Conservation (phyloP, 805 yeast species). For the Scheffersomyces amazonensis region DNA sequence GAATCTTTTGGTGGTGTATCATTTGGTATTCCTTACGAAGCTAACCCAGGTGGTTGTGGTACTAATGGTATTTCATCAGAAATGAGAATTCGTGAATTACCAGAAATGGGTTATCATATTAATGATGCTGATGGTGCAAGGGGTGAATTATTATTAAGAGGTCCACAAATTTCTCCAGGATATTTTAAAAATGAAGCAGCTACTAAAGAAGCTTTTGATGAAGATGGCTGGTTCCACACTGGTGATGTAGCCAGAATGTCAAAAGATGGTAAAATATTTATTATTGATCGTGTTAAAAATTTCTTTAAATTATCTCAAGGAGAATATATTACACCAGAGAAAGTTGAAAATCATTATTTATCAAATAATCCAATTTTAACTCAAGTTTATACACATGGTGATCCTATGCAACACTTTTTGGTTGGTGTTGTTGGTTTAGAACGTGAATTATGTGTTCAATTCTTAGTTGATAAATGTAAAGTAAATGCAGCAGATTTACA, state of each 20-base stretch:
- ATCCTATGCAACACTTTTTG: slow-evolving; percentile 51
- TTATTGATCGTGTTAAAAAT: slow-evolving; percentile 76
- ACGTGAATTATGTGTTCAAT: slow-evolving; percentile 24
- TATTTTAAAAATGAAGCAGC: slow-evolving; percentile 51
- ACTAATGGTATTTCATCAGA: slow-evolving; percentile 51
- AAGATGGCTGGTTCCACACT: slow-evolving; percentile 56
- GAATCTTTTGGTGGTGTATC: slow-evolving; percentile 60
- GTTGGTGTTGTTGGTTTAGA: slow-evolving; percentile 67
- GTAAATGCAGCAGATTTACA: slow-evolving; percentile 6
- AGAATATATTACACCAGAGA: slow-evolving; percentile 71
- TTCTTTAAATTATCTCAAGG: slow-evolving; percentile 61
- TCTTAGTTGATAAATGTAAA: slow-evolving; percentile 17
- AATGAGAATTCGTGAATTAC: slow-evolving; percentile 59
- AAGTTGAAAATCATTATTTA: slow-evolving; percentile 62
- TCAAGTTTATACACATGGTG: slow-evolving; percentile 65
- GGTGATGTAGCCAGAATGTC: slow-evolving; percentile 48
- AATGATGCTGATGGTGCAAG: slow-evolving; percentile 26
- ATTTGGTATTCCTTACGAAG: slow-evolving; percentile 39
- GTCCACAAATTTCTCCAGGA: slow-evolving; percentile 54
- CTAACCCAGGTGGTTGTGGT: slow-evolving; percentile 32
- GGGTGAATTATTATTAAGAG: slow-evolving; percentile 58
- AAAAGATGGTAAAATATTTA: slow-evolving; percentile 46
- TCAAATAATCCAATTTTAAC: slow-evolving; percentile 47
- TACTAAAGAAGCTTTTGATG: slow-evolving; percentile 41
- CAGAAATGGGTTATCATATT: slow-evolving; percentile 52